A percentile compares a stretch with the other conserved stretches of the same genome.
These are phyloP conservation scores for Vanrija sp. DNA, from an alignment of 1,284 basidiomycete genomes.

Conservation along the genomic window DNA sequence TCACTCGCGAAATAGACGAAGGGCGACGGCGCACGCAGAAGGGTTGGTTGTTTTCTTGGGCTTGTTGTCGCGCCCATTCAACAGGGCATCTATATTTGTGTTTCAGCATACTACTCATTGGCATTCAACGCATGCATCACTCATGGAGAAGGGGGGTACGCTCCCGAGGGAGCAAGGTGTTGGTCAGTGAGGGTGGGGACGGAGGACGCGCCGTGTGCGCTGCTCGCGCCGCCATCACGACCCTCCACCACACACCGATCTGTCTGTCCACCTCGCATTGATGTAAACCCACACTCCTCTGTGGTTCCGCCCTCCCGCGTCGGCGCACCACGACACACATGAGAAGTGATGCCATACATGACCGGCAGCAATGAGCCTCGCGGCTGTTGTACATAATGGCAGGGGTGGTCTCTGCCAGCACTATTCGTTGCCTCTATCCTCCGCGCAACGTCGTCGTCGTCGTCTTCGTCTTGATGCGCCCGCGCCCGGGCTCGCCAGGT, in stretches of 20 bases:
- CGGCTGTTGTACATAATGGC: slow-evolving; percentile 13
- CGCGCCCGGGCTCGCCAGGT: no score
- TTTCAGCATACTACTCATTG: slow-evolving; percentile 1
- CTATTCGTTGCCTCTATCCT: background rate
- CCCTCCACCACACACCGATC: no score
- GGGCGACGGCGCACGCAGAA: no score
- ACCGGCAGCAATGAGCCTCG: background rate
- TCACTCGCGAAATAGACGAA: background rate
- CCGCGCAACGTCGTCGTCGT: background rate
- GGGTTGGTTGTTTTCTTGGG: background rate
- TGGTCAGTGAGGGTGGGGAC: background rate
- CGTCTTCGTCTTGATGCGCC: no score
- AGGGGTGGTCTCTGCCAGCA: background rate
- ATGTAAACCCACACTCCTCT: no score
- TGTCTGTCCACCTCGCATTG: no score
- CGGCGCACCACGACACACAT: no score
- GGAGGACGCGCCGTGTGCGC: no score
- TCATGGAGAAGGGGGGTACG: background rate
- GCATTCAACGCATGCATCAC: slow-evolving; percentile 11
- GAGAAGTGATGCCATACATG: slow-evolving; percentile 17
- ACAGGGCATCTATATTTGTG: slow-evolving; percentile 1
- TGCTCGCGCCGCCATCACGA: no score
- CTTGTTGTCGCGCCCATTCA: slow-evolving; percentile 2
- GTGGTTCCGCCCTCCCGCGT: no score
- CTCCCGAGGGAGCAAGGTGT: background rate